Evolutionary conservation across 768 basidiomycete genomes (phyloP), one percentile per base, ranked within the genome.

Genomic region (Serendipita sp.): DNA sequence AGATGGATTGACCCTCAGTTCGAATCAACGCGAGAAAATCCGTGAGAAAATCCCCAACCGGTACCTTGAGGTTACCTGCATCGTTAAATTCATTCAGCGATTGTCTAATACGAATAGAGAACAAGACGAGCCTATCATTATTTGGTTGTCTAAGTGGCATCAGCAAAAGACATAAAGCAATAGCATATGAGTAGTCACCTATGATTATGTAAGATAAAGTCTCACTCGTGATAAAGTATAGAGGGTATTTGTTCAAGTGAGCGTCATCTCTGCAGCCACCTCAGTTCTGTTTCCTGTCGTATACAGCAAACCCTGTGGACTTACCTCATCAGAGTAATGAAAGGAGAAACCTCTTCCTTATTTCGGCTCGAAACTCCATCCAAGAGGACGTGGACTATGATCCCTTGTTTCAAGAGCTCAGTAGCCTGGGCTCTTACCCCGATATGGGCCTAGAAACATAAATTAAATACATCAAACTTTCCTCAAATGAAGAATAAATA

Each of bases 391-490:
- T 88, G 82, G 4, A 88, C 83, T 66, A 78, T 72, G 47, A 78
- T 79, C 0, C 77, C 53, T 76, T 70, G 2, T 86, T 66, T 87
- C 85, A 16, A 93, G 75, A 0, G 86, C 79, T 0, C 91, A 88
- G 72, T 95, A 92, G 3, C 92, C 78, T 7, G 94, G 83, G 70
- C 93, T 95, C 66, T 95, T 83, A 69, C 95, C 92, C 15, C 88
- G 81, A 91, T 93, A 68, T 16, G 4, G 8, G 11, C 51, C 38
- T 30, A 32, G 41, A 24, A 51, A 30, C 15, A 8, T 41, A 13
- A 24, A 24, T 24, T 41, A 13, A 7, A 41, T 41, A 41, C 13
- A 41, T 41, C 41, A 24, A 24, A 24, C 2, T 2, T 41, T 48
- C 3, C 3, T 16, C n/a, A 35, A 51, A 18, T 7, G 15, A 41